Evolutionary conservation across 2,329 filamentous ascomycete genomes (phyloP), one percentile per base, ranked within the genome.

Genomic region (Trichophyton verrucosum): DNA sequence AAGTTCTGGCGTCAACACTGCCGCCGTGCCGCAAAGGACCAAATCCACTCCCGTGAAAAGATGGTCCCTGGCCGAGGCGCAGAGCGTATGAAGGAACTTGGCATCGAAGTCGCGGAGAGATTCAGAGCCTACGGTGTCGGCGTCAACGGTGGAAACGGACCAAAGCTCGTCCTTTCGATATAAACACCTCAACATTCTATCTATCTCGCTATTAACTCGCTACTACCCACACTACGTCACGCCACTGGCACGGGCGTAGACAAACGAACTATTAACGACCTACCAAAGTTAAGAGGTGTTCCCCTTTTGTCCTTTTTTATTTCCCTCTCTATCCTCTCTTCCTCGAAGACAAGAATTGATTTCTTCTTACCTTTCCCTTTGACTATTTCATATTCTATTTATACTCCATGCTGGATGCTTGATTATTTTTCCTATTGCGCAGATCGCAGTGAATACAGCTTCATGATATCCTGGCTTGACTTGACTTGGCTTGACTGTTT

Each of bases 1-100:
- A 96, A 96, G 75, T 88, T 91, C 69, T 87, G 89, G 71, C 87
- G 91, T 68, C 94, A 95, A 73, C 87, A 92, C 70, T 95, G 89
- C 77, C 86, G 90, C 71, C 89, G 90, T 68, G 86, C 86, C 61
- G 85, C 86, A 65, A 91, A 83, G 67, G 81, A 80, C 67, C 82
- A 90, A 65, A 70, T 72, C 69, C 83, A 86, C 67, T 82, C 83
- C 64, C 73, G 73, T 63, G 38, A 40, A 9, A 86, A 84, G 67
- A 84, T 88, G 60, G 81, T 86, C 68, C 89, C 89, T 44, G 94
- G 94, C 60, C 88, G 89, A 71, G 94, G 94, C 61, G 90, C 89
- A 40, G 88, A 96, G 77, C 85, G 91, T 65, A 99, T 99, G 94
- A 82, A 87, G 68, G 88, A 95, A 74, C 82, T 99, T 62, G 94